Conservation (phyloP, 805 yeast species). For the Suhomyces sp. region DNA sequence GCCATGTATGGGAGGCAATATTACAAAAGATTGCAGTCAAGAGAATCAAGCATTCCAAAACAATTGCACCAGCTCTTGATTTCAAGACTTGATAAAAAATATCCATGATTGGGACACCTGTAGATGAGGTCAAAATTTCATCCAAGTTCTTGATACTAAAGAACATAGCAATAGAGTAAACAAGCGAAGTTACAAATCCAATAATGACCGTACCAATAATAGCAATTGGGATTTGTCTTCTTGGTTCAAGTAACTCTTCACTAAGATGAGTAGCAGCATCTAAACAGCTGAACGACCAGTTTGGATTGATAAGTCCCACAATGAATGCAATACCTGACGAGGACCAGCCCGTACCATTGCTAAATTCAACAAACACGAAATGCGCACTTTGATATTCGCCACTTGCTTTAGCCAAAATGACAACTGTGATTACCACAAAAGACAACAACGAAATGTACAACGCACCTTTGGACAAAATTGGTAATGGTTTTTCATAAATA, state of each 20-base stretch:
- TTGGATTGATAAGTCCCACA: constrained; percentile 68
- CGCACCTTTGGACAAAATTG: constrained; percentile 47
- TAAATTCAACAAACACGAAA: constrained; percentile 53
- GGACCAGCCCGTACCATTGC: constrained; percentile 60
- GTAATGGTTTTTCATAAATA: constrained; percentile 50
- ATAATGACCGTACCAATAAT: constrained; percentile 62
- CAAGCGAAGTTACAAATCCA: constrained; percentile 60
- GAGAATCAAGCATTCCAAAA: constrained; percentile 47
- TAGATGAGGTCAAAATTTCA: constrained; percentile 44
- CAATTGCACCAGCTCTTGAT: constrained; percentile 53
- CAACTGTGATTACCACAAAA: constrained; percentile 51
- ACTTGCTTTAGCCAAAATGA: constrained; percentile 50
- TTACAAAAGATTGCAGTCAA: constrained; percentile 57
- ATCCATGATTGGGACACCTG: constrained; percentile 64
- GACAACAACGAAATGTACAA: constrained; percentile 53
- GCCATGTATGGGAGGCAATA: constrained; percentile 65
- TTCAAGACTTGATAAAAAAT: constrained; percentile 57
- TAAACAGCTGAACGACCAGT: constrained; percentile 66
- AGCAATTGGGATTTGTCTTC: constrained; percentile 57
- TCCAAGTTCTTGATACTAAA: constrained; percentile 55
- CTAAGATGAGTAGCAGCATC: constrained; percentile 74
- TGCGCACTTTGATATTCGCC: constrained; percentile 50
- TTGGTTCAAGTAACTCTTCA: constrained; percentile 61
- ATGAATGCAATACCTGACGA: constrained; percentile 59
- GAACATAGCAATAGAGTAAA: constrained; percentile 55